Base-by-base conservation (phyloP, 148 eudicot species). In the Fagopyrum homotropicum region DNA sequence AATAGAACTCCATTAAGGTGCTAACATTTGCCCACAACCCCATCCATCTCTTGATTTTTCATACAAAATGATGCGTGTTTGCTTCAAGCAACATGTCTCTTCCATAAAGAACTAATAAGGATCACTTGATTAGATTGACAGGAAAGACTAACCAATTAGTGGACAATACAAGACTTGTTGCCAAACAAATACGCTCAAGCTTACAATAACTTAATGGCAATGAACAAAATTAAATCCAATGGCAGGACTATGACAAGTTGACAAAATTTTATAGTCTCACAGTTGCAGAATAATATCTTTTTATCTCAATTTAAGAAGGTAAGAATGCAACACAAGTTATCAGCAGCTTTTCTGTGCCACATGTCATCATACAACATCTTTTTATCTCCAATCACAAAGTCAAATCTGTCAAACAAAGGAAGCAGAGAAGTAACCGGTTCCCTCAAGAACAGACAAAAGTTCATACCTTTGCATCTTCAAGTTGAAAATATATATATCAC, bases 401-500 rank as follows among this genome's bases (percentile, higher is more conserved):
- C 2, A 26, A 60, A 4, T 44, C 5, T 17, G 72, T 30, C 47
- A 45, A 52, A 19, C 48, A 9, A 16, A 35, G 6, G 15, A 15
- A 52, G 9, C 29, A 45, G 9, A 69, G 10, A 64, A 11, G 63
- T 5, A 29, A 29, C 4, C 44, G 30, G 11, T 30, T 26, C 12
- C 45, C 35, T 4, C 30, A 63, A 54, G 45, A 11, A 17, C 14
- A 43, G 29, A 56, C 69, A 4, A 1, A 57, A 45, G 48, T 69
- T n/a, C 81, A 17, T 78, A 94, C 98, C 98, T 89, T 75, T 83
- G 85, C 48, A 81, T 85, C 80, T 94, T 96, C 79, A 92, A 81
- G 83, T 94, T 90, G 85, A 92, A 94, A 40, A 94, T 70, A 75
- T 92, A 94, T 61, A 92, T 77, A 82, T 92, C 97, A 50, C 98